phyloP scores from a whole-genome alignment of 139 green algal species.

The Ettlia oleoabundans region DNA sequence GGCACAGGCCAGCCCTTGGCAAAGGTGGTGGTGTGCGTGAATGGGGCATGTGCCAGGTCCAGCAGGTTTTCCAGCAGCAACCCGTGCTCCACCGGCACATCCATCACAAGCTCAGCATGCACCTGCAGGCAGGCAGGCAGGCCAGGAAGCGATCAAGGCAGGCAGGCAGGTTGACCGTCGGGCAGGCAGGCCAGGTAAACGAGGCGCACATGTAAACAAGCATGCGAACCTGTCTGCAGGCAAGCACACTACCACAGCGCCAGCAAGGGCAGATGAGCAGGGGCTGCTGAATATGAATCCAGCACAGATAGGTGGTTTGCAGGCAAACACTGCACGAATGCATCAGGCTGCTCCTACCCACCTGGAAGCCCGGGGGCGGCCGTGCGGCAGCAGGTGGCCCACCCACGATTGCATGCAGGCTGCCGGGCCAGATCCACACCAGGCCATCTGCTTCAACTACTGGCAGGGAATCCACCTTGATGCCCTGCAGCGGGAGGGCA shows the following conservation, averaged over 20 bases:
- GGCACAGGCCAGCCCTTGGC: conserved; percentile 90
- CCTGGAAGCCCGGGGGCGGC: conserved; percentile 19
- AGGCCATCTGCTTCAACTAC: conserved; percentile 91
- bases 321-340: no score
- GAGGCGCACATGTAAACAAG: no score
- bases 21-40: conserved; percentile 98
- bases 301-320: no score
- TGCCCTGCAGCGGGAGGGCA: conserved; percentile 46
- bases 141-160: no score
- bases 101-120: conserved; percentile 83
- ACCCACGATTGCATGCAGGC: neutral
- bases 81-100: conserved; percentile 97
- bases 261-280: no score
- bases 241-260: neutral
- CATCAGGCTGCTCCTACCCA: no score
- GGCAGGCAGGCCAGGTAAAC: neutral
- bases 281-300: no score
- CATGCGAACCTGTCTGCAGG: no score
- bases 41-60: conserved; percentile 97
- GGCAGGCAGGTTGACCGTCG: no score
- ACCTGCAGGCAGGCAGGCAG: conserved; percentile 46
- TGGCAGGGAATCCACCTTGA: conserved; percentile 79
- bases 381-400: neutral
- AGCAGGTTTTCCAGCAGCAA: conserved; percentile 99
- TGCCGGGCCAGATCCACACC: conserved; percentile 94